phyloP scores from a whole-genome alignment of 1,139 yeast genomes.

The Citeromyces hawaiiensis region DNA sequence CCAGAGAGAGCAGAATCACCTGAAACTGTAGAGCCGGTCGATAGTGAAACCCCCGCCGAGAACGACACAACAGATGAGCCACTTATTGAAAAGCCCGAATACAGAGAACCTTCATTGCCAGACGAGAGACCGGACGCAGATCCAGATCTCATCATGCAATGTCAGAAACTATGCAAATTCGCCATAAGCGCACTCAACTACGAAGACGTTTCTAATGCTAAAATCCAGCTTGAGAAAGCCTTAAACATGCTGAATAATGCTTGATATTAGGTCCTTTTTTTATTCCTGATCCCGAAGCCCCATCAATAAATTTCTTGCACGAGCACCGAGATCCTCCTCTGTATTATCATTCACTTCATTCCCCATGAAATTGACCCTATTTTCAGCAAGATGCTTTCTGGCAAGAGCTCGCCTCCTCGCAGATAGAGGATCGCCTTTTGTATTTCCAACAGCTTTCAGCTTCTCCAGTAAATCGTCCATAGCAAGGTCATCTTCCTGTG shows the following conservation, averaged over 20 bases:
- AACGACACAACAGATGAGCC: not conserved
- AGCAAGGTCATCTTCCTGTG: slow-evolving; percentile 26
- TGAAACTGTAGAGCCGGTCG: not conserved
- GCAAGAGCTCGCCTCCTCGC: slow-evolving; percentile 78
- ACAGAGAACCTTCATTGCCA: not conserved
- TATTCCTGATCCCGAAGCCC: not conserved
- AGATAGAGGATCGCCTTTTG: slow-evolving; percentile 58
- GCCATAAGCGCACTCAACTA: slow-evolving; percentile 91
- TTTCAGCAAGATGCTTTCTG: slow-evolving; percentile 41
- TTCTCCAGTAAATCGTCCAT: slow-evolving; percentile 67
- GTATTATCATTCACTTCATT: too few species aligned
- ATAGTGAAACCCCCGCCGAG: too few species aligned
- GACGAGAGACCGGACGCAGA: not conserved
- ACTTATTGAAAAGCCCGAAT: slow-evolving; percentile 14
- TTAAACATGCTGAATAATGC: slow-evolving; percentile 25
- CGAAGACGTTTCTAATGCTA: slow-evolving; percentile 78
- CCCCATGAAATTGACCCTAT: slow-evolving; percentile 12
- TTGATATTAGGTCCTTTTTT: not conserved
- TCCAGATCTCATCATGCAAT: slow-evolving; percentile 40
- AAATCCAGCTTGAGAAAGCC: slow-evolving; percentile 56
- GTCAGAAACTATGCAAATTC: slow-evolving; percentile 80
- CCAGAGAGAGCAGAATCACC: slow-evolving; percentile 6
- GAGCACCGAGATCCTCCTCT: not conserved
- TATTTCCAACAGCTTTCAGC: slow-evolving; percentile 61
- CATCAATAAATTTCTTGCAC: slow-evolving; percentile 1